Evolutionary conservation across 2,329 filamentous ascomycete species (phyloP).

Genomic region (Ascochyta rabiei): DNA sequence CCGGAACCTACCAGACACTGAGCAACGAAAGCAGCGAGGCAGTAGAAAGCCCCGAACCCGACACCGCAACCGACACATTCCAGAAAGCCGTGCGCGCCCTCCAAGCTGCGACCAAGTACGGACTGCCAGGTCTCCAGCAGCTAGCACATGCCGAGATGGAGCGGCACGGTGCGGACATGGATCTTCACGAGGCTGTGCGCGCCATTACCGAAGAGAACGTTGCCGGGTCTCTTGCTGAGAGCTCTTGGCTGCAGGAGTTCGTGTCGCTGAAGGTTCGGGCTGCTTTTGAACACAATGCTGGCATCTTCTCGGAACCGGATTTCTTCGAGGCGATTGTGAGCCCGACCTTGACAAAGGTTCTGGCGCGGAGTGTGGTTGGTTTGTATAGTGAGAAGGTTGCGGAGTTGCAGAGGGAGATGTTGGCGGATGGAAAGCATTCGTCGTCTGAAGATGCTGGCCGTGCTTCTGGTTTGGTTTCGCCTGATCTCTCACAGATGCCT

Average conservation of each 20-base stretch:
- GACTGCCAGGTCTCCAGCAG: not conserved
- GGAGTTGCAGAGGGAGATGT: not conserved
- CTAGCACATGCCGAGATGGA: conserved; percentile 6
- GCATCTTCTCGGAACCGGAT: not conserved
- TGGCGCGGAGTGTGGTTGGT: not conserved
- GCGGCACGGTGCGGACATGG: not conserved
- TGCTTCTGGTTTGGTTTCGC: no score
- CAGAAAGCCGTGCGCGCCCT: not conserved
- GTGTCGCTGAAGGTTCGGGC: not conserved
- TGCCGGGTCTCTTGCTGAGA: not conserved
- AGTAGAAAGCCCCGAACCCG: not conserved
- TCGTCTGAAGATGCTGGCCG: no score
- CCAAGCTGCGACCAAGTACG: not conserved
- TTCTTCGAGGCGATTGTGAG: conserved; percentile 4
- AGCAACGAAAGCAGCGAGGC: not conserved
- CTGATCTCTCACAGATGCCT: no score
- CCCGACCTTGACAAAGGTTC: not conserved
- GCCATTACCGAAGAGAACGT: not conserved
- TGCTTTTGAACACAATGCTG: not conserved
- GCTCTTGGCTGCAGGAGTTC: not conserved
- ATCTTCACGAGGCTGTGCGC: not conserved
- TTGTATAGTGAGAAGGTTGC: conserved; percentile 3
- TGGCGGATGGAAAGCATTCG: no score
- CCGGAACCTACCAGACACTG: conserved; percentile 35
- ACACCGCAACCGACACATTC: not conserved